Base-by-base conservation (phyloP, 345 rosid species). In the Salix suchowensis region DNA sequence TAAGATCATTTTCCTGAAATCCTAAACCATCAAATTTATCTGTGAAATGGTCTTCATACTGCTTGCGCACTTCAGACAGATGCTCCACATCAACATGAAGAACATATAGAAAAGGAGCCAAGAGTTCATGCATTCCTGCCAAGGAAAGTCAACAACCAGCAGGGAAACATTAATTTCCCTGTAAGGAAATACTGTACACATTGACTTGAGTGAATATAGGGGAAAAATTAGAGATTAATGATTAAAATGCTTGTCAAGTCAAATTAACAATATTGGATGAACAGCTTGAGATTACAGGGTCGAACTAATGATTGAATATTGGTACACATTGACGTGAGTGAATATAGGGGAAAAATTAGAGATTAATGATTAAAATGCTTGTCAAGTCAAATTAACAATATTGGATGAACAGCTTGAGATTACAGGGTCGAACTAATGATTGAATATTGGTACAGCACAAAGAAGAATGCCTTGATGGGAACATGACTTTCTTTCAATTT, bases 71-170 rank as follows among this genome's bases (percentile, higher is more conserved):
- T 89, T 92, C 90, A 78, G 89, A 86, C 72, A 96, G 95, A 78
- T 78, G 94, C 30, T 89, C 89, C 1, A 88, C 82, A 82, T 96
- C 99, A 26, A 93, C 92, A 68, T 96, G 99, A 71, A 96, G 98
- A 70, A 96, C 99, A 48, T 89, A 96, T 6, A 96, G 84, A 61
- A 96, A 70, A 34, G 99, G 99, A 36, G 99, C 99, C 88, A 96
- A 82, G 68, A 96, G 95, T 85, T 96, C 99, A 69, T 96, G 99
- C 99, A 96, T 93, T 48, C 99, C 99, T 96, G 71, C 46, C 30
- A 68, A 74, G 55, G 74, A 74, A 74, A 79, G 42, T 37, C 65
- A 42, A 68, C 62, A 21, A 32, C 67, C 74, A n/a, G 55, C 74
- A n/a, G 64, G 24, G 23, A 37, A 60, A 26, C 65, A 72, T 67